Conservation (phyloP, 805 yeast genomes). For the Helenozyma rhizophorensis region DNA sequence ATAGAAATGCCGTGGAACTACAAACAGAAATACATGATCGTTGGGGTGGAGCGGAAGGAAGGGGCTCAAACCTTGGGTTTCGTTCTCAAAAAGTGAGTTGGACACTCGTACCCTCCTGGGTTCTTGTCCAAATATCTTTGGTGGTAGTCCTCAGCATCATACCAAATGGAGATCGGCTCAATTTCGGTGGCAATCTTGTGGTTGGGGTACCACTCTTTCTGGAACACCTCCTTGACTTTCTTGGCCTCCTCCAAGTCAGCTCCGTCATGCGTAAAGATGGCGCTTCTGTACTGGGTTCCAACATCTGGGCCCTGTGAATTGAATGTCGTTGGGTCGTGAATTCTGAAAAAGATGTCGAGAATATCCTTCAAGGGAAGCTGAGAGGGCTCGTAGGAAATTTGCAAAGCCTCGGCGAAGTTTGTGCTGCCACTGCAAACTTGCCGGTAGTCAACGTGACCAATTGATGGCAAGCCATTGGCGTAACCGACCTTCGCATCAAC, state of each 20-base stretch:
- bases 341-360: conserved; percentile 79
- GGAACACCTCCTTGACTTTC: conserved; percentile 48
- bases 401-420: conserved; percentile 75
- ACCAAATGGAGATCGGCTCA: conserved; percentile 64
- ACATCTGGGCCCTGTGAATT: conserved; percentile 82
- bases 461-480: conserved; percentile 73
- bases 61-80: conserved; percentile 44
- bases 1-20: too few species aligned
- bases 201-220: conserved; percentile 71
- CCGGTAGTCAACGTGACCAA: conserved; percentile 44
- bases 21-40: too few species aligned
- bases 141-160: conserved; percentile 96
- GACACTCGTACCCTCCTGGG: conserved; percentile 86
- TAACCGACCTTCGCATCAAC: conserved; percentile 83
- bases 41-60: too few species aligned
- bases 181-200: conserved; percentile 66
- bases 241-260: conserved; percentile 45
- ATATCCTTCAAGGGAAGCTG: conserved; percentile 55
- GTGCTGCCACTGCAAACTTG: conserved; percentile 78
- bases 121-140: conserved; percentile 76
- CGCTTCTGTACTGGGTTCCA: conserved; percentile 91
- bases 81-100: conserved; percentile 77
- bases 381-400: conserved; percentile 75
- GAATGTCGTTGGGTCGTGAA: conserved; percentile 89
- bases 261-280: conserved; percentile 60